Evolutionary conservation across 768 basidiomycete genomes (phyloP).

Genomic region (Crassisporium funariophilum): DNA sequence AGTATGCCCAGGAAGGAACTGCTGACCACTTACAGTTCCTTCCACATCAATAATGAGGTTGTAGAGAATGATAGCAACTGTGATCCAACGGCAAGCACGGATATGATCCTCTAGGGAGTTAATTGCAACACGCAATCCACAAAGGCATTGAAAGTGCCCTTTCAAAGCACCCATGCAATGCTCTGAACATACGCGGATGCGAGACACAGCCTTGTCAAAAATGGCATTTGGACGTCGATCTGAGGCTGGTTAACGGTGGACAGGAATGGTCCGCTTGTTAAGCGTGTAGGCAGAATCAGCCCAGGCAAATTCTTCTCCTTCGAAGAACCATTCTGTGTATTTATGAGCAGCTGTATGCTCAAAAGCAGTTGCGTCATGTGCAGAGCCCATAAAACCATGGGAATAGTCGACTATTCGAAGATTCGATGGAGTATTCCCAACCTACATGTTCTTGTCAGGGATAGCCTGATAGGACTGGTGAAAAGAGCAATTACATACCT

Average conservation of each 20-base stretch:
- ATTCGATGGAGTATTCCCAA: constrained; percentile 32
- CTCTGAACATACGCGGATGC: constrained; percentile 29
- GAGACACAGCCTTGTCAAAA: constrained; percentile 25
- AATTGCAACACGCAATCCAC: constrained; percentile 27
- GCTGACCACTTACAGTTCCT: constrained; percentile 16
- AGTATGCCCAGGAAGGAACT: constrained; percentile 12
- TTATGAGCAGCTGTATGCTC: constrained; percentile 25
- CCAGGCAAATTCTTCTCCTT: constrained; percentile 26
- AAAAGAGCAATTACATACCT: constrained; percentile 19
- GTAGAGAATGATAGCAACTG: constrained; percentile 30
- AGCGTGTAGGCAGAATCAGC: constrained; percentile 15
- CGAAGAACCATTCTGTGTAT: constrained; percentile 18
- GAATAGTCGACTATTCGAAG: constrained; percentile 31
- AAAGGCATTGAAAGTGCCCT: constrained; percentile 23
- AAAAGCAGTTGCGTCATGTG: constrained; percentile 35
- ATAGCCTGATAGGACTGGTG: not conserved
- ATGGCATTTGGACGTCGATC: constrained; percentile 19
- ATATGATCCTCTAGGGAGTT: constrained; percentile 24
- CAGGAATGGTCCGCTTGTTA: constrained; percentile 1
- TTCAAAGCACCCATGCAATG: constrained; percentile 37
- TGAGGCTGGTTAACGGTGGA: constrained; percentile 30
- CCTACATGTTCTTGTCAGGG: constrained; percentile 24
- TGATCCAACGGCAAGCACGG: constrained; percentile 27
- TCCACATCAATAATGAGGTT: constrained; percentile 34
- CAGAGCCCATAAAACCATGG: constrained; percentile 32